Evolutionary conservation across 2,329 filamentous ascomycete species (phyloP), one percentile per base, ranked within the genome.

Genomic region (Xylariaceae sp.): DNA sequence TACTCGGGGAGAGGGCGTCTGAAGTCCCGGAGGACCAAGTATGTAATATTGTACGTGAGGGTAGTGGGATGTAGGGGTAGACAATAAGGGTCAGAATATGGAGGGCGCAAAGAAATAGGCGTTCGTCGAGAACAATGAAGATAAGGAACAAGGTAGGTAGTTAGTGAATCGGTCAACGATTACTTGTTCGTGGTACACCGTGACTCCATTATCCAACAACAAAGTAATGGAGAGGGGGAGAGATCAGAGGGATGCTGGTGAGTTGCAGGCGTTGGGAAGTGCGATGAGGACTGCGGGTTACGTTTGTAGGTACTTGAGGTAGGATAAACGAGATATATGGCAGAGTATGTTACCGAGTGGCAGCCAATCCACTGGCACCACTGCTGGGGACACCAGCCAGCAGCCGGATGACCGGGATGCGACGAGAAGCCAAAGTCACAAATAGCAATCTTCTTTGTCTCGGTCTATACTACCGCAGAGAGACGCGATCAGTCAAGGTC

Each of bases 111-210:
- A 37, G 37, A 39, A 29, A 50, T 40, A 28, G 39, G 35, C 18
- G 33, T n/a, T 18, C 15, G 31, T 13, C 32, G 30, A 15, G 34
- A 43, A 50, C 37, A 53, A 53, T 45, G 51, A 54, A 43, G 48
- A n/a, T n/a, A 42, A 35, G 39, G 30, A 46, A 38, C 35, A 42
- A 41, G 32, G 40, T 36, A 42, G 6, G 22, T 6, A 11, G 22
- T n/a, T n/a, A 36, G n/a, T 33, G 30, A 48, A 41, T 52, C 42
- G 48, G 34, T 50, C 49, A 52, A 37, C 38, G 35, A 43, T 47
- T 26, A 26, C n/a, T n/a, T n/a, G n/a, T n/a, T 40, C 49, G 49
- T 51, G 46, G 45, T 50, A 35, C 22, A 6, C 22, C 22, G 22
- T 26, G 22, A 26, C 22, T 26, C 22, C 22, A 26, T 26, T 26